Conservation (phyloP, 805 yeast genomes). For the Wickerhamomyces bisporus region DNA sequence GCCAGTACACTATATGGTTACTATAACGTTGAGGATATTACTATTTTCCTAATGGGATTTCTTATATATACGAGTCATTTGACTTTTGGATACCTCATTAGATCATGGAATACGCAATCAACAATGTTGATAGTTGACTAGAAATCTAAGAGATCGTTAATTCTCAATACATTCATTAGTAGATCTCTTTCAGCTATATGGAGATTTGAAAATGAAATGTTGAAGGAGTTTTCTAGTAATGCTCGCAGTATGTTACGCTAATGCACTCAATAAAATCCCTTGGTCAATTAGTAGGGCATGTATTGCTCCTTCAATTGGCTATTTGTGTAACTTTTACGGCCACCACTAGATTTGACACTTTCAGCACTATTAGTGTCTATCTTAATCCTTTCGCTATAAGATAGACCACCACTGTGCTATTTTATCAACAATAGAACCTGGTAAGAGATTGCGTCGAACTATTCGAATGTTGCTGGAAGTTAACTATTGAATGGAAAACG, state of each 20-base stretch:
- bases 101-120: too few relatives aligned
- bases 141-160: constrained; percentile 17
- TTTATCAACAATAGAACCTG: constrained; percentile 37
- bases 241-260: constrained; percentile 35
- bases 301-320: too few relatives aligned
- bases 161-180: constrained; percentile 33
- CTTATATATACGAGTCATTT: background rate
- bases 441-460: constrained; percentile 39
- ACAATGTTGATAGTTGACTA: background rate
- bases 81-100: too few relatives aligned
- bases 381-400: constrained; percentile 36
- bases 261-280: too few relatives aligned
- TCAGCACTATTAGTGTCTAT: constrained; percentile 35
- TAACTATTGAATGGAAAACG: constrained; percentile 30
- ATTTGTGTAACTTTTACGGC: too few relatives aligned
- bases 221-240: constrained; percentile 8
- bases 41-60: too few relatives aligned
- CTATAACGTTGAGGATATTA: too few relatives aligned
- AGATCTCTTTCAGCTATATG: constrained; percentile 18
- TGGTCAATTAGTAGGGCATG: too few relatives aligned
- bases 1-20: too few relatives aligned
- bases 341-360: too few relatives aligned
- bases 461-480: constrained; percentile 35
- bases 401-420: constrained; percentile 36
- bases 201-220: constrained; percentile 26